Evolutionary conservation across 306 rosid species (phyloP), one percentile per base, ranked within the genome.

Genomic region (Sphenostylis stenocarpa): DNA sequence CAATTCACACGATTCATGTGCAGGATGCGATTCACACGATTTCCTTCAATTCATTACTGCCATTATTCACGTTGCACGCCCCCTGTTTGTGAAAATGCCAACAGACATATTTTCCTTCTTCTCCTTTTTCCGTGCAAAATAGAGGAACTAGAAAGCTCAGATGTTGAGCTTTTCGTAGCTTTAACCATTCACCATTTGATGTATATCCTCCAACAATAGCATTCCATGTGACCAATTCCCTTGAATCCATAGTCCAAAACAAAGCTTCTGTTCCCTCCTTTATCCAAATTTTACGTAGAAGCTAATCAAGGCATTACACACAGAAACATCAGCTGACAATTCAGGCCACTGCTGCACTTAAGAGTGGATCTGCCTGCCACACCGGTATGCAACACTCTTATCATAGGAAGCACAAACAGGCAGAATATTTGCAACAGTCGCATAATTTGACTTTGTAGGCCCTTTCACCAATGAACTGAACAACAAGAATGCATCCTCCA

Each of bases 221-320:
- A 85, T 94, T 94, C 98, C 97, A 92, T 58, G 98, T 87, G 80
- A 94, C 88, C 88, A 91, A 89, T 85, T 94, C 98, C 75, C 87
- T 90, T 73, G 82, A 82, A 76, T 73, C 83, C 95, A 89, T 90
- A 71, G 73, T 56, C 83, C 81, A 58, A 77, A 94, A 92, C 83
- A 92, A 68, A 39, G 66, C 84, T 58, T 89, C 91, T 0, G 97
- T 79, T 85, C 81, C 80, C 70, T 79, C 39, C 73, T 77, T 65
- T 47, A 78, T 44, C 98, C 95, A 86, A 82, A 79, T 82, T 82
- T 88, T 76, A 87, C 36, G 76, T 94, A 92, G 83, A 90, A 90
- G 81, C 94, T 91, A 57, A 92, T 71, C 83, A 94, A 87, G 78
- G 98, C 88, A 86, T 94, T 94, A 78, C 84, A 73, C 38, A 92